These are phyloP conservation scores for Biscogniauxia sp. DNA, from an alignment of 2,329 filamentous ascomycete species.

Conservation along the genomic window DNA sequence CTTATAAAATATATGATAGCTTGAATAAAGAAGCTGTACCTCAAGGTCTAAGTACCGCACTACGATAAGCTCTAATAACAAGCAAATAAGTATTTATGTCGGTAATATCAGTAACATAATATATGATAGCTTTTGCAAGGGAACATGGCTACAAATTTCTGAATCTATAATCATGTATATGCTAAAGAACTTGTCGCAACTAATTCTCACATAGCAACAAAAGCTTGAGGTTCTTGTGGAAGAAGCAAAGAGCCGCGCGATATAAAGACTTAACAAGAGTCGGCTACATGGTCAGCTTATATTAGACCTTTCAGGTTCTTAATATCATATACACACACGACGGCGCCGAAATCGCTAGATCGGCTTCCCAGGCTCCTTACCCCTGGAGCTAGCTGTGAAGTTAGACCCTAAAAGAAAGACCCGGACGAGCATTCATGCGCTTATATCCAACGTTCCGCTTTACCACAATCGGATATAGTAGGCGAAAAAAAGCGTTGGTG, in stretches of 20 bases:
- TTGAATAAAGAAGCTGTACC: no score
- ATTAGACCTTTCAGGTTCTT: no score
- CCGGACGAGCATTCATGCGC: neutral
- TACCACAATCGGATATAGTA: neutral
- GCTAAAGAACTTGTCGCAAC: neutral
- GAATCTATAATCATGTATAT: neutral
- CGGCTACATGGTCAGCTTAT: neutral
- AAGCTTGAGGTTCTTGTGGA: neutral
- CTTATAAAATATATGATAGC: no score
- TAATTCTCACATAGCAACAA: neutral
- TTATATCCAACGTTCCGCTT: neutral
- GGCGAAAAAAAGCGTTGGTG: neutral
- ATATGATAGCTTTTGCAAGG: no score
- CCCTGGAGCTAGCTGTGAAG: neutral
- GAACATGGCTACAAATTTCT: no score
- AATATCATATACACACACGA: neutral
- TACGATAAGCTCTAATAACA: no score
- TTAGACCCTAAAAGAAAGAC: neutral
- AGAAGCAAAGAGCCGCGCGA: neutral
- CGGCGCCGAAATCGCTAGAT: neutral
- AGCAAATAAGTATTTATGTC: no score
- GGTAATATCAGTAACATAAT: no score
- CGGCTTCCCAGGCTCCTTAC: neutral
- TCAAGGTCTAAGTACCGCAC: no score
- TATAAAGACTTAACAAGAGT: neutral